Evolutionary conservation across 176 grass and related monocot genomes (phyloP).

Genomic region (Oryza longistaminata): DNA sequence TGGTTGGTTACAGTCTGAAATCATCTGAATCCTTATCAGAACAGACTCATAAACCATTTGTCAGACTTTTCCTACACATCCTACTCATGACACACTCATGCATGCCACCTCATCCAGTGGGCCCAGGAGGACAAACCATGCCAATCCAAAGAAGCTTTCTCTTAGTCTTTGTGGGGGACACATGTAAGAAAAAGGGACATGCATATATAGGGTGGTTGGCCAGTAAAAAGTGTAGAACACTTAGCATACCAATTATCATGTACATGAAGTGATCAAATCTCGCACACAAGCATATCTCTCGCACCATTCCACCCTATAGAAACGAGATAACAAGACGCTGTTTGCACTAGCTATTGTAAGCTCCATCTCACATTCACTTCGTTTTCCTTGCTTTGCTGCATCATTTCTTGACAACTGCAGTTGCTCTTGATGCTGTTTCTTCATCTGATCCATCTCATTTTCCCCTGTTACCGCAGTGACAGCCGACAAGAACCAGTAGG

Average conservation of each 20-base stretch:
- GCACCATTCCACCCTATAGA: constrained; percentile 21
- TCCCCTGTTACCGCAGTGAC: background rate
- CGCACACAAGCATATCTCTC: constrained; percentile 27
- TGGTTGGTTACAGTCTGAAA: constrained; percentile 2
- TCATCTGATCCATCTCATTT: background rate
- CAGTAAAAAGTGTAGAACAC: constrained; percentile 37
- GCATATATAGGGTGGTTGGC: constrained; percentile 39
- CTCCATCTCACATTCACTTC: constrained; percentile 21
- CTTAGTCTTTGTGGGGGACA: constrained; percentile 23
- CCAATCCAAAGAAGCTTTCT: constrained; percentile 7
- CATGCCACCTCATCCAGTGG: constrained; percentile 30
- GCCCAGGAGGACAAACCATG: constrained; percentile 12
- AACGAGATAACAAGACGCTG: constrained; percentile 38
- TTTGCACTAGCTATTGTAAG: constrained; percentile 42
- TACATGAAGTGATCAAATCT: constrained; percentile 31
- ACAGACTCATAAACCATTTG: background rate
- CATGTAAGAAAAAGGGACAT: constrained; percentile 32
- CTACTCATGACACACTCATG: constrained; percentile 48
- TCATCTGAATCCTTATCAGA: constrained; percentile 30
- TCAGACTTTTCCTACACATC: constrained; percentile 22
- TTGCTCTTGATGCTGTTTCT: background rate
- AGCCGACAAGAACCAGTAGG: background rate
- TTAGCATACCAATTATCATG: constrained; percentile 11
- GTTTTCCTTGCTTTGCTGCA: background rate
- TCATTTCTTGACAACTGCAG: background rate